Evolutionary conservation across 2,329 filamentous ascomycete species (phyloP), one percentile per base, ranked within the genome.

Genomic region (Paraphoma sp.): DNA sequence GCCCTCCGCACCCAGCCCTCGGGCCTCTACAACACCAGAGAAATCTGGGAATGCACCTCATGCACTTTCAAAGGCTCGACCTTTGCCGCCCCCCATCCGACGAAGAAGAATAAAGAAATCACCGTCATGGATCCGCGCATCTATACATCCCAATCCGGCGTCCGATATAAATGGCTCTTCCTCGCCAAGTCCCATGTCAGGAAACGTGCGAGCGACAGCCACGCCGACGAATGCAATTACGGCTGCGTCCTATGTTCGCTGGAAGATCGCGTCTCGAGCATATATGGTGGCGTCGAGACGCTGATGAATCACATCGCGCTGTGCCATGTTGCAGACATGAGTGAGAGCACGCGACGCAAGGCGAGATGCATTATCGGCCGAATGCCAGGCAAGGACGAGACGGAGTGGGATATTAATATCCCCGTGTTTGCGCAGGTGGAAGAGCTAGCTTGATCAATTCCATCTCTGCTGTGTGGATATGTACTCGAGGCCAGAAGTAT

Each of bases 291-390:
- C 47, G 71, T 78, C 14, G 75, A 74, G 56, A 75, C 71, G 46
- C 66, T 80, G 23, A 74, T 79, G 69, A 71, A 70, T 46, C 78
- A 80, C 59, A 64, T 80, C 10, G 61, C 68, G 0, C 53, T 70
- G 16, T 72, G 72, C 36, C 78, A 80, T 64, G 70, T 67, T 12
- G 65, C 67, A 11, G 60, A 53, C 30, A 68, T 67, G 66, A 63
- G 48, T 36, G 74, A 70, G 62, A 65, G 46, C 58, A 69, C 59
- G 55, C 68, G 56, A 63, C 53, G 50, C 45, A 72, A 71, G 67
- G 73, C 68, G 5, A 72, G 63, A 42, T 76, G 76, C 56, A 59
- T 80, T 6, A 36, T 78, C 1, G 77, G 76, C 0, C 62, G 76
- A n/a, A 54, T 64, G 38, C 70, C 77, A 6, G 67, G 61, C 1